These are phyloP conservation scores for Fusarium scirpi DNA, from an alignment of 2,329 filamentous ascomycete genomes.

Conservation along the genomic window DNA sequence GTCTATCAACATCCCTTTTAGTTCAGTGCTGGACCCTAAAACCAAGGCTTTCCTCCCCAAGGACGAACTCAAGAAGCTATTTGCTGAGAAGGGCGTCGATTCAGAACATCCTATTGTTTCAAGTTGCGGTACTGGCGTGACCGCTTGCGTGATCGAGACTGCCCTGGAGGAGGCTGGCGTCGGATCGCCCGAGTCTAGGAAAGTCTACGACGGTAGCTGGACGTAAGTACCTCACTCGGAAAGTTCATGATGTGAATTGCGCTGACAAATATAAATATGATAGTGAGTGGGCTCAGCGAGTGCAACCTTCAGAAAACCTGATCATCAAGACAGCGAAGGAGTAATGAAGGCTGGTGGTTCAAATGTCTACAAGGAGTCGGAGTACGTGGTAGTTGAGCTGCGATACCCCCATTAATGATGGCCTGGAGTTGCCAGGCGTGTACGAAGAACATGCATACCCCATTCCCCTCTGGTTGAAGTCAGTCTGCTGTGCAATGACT, in stretches of 20 bases:
- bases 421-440: conserved; percentile 44
- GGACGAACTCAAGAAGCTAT: conserved; percentile 78
- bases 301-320: conserved; percentile 70
- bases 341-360: conserved; percentile 25
- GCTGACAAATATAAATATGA: conserved; percentile 51
- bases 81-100: conserved; percentile 84
- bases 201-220: conserved; percentile 97
- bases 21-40: conserved; percentile 81
- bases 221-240: conserved; percentile 73
- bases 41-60: conserved; percentile 83
- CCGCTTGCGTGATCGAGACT: conserved; percentile 89
- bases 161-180: conserved; percentile 84
- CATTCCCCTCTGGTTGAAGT: conserved; percentile 39
- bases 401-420: conserved; percentile 51
- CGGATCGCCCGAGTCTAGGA: conserved; percentile 73
- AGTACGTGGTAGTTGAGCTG: conserved; percentile 41
- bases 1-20: conserved; percentile 84
- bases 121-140: conserved; percentile 94
- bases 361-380: conserved; percentile 27
- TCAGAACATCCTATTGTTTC: conserved; percentile 84
- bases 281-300: conserved; percentile 76
- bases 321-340: conserved; percentile 65
- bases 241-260: conserved; percentile 1
- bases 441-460: conserved; percentile 47
- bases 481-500: conserved; percentile 31